These are phyloP conservation scores for Prillingera fragicola DNA, from an alignment of 1,284 basidiomycete species.

Conservation along the genomic window DNA sequence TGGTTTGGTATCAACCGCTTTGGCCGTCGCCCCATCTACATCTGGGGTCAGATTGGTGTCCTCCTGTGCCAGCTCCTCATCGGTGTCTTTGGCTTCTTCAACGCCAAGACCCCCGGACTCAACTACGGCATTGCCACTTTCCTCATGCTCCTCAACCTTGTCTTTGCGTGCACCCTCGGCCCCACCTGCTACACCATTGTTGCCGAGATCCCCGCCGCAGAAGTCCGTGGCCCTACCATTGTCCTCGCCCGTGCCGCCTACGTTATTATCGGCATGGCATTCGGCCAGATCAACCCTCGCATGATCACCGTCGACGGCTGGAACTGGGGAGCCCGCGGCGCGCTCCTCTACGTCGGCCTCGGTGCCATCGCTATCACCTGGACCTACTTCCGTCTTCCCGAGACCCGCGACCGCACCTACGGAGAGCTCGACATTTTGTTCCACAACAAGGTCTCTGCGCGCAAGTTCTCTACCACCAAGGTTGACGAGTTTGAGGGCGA, in stretches of 20 bases:
- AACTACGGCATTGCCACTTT: conserved; percentile 38
- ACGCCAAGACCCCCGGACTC: conserved; percentile 9
- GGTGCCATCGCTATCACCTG: conserved; percentile 22
- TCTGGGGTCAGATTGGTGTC: conserved; percentile 16
- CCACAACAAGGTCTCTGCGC: conserved; percentile 31
- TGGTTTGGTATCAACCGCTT: conserved; percentile 1
- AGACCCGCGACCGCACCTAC: conserved; percentile 29
- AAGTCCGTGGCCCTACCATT: conserved; percentile 48
- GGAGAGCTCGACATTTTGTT: conserved; percentile 37
- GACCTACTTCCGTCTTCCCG: conserved; percentile 34
- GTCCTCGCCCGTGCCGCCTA: conserved; percentile 49
- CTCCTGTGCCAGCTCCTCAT: conserved; percentile 17
- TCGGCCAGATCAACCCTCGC: conserved; percentile 39
- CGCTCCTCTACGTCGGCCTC: conserved; percentile 36
- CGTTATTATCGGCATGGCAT: conserved; percentile 44
- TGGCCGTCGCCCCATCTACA: conserved; percentile 29
- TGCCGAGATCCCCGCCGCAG: conserved; percentile 15
- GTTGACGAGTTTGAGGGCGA: conserved; percentile 30
- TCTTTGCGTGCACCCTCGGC: conserved; percentile 27
- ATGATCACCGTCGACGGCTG: conserved; percentile 48
- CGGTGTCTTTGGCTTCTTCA: conserved; percentile 32
- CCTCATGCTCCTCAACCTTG: conserved; percentile 28
- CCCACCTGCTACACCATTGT: conserved; percentile 20
- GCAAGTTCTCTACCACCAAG: conserved; percentile 33
- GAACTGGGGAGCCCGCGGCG: conserved; percentile 48